Evolutionary conservation across 768 basidiomycete genomes (phyloP), one percentile per base, ranked within the genome.

Genomic region (Phallus indusiatus): DNA sequence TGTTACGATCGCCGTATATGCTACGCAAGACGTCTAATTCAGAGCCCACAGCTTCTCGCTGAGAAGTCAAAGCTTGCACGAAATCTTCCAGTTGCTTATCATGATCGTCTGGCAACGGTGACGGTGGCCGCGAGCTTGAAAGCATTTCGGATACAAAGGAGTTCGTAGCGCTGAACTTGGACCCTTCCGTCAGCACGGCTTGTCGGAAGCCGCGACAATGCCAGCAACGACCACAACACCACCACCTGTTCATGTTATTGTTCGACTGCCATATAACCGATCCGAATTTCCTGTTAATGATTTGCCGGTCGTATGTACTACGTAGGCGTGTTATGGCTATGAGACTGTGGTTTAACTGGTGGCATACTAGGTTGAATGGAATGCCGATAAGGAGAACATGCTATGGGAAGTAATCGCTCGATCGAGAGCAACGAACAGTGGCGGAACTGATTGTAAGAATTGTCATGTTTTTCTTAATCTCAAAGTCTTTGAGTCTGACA

Each of bases 321-420:
- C 6, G 57, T 53, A 52, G 49, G n/a, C 37, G 18, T 56, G 33
- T 47, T 47, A 33, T 62, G 59, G 61, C 48, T 55, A 47, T 59
- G 51, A 37, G 17, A 14, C 42, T 46, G 47, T 56, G 64, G 59
- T 52, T 62, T 57, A 60, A 57, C 17, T 24, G 66, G 92, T 90
- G 85, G n/a, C n/a, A n/a, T n/a, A n/a, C n/a, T n/a, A 20, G 49
- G 46, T 93, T 69, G 85, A 88, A 74, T 93, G 90, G 90, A 88
- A 80, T 47, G 64, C 80, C 8, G 88, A 91, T 60, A 93, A 92
- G 69, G 90, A 91, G 49, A 85, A 85, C 62, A 81, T 89, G 6
- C 74, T 93, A 8, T 93, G 90, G 90, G 88, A 90, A 70, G 86
- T 88, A 48, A 90, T 93, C 62, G 85, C 89, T 55, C 79, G 82